Evolutionary conservation across 495 filamentous ascomycete species (phyloP).

Genomic region (Xylaria castorea): DNA sequence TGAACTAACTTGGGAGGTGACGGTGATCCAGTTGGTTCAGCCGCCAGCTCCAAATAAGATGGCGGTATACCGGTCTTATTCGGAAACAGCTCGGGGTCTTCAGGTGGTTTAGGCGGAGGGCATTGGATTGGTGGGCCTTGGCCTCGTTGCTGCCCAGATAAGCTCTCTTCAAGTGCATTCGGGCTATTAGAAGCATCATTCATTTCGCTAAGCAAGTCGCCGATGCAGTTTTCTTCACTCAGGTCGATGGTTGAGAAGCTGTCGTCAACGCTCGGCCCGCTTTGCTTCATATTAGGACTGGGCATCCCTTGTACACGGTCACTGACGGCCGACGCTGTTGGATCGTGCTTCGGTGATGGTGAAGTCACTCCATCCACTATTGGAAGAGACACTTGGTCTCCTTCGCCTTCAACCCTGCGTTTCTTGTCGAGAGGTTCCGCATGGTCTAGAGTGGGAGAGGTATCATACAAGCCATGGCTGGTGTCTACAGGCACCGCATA

Average conservation of each 20-base stretch:
- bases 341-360: not conserved
- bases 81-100: not conserved
- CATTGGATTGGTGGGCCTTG: not conserved
- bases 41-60: not conserved
- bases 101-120: constrained; percentile 1
- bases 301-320: not conserved
- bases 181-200: not conserved
- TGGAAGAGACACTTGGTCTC: not conserved
- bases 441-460: not conserved
- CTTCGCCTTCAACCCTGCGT: constrained; percentile 7
- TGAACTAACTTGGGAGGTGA: constrained; percentile 16
- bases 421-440: constrained; percentile 11
- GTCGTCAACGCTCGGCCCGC: not conserved
- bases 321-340: not conserved
- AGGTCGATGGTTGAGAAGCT: constrained; percentile 16
- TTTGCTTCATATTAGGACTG: not conserved
- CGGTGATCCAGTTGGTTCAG: constrained; percentile 16
- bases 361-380: not conserved
- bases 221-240: constrained; percentile 16
- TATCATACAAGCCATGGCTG: not conserved
- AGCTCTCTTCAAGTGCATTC: not conserved
- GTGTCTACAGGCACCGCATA: not conserved
- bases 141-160: not conserved
- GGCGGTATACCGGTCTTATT: not conserved
- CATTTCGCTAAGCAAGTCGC: constrained; percentile 1